These are phyloP conservation scores for Pichia paraexigua DNA, from an alignment of 805 yeast genomes.

Conservation along the genomic window DNA sequence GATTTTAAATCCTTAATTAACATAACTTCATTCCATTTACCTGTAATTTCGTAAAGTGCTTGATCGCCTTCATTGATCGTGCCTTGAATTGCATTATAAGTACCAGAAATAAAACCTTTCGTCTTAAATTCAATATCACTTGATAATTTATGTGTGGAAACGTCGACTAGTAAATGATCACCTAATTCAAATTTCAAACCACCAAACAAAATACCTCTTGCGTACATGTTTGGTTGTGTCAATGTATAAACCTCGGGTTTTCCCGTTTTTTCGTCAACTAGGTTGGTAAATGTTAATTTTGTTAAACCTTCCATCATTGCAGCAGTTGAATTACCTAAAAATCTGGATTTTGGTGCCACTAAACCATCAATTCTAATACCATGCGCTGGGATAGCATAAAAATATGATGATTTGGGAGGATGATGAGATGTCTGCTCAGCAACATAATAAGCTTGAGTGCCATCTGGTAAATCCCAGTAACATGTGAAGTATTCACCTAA, in stretches of 20 bases:
- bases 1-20: conserved; percentile 47
- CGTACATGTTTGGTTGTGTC: conserved; percentile 95
- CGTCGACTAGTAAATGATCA: conserved; percentile 75
- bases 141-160: conserved; percentile 46
- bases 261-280: conserved; percentile 35
- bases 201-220: conserved; percentile 89
- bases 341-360: conserved; percentile 77
- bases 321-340: conserved; percentile 93
- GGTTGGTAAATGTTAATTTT: conserved; percentile 57
- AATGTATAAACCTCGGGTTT: conserved; percentile 64
- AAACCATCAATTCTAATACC: conserved; percentile 84
- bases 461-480: conserved; percentile 80
- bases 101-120: conserved; percentile 88
- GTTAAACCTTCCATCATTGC: conserved; percentile 94
- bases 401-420: conserved; percentile 96
- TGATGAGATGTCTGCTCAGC: conserved; percentile 97
- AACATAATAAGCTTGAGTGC: conserved; percentile 66
- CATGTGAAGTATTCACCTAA: conserved; percentile 86
- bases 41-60: conserved; percentile 57
- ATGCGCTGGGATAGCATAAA: conserved; percentile 74
- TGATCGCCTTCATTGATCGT: conserved; percentile 49
- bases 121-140: conserved; percentile 91
- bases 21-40: conserved; percentile 92
- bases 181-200: conserved; percentile 86
- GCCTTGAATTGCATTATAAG: conserved; percentile 86